Conservation (phyloP, 768 basidiomycete species). For the Trametes sanguinea region DNA sequence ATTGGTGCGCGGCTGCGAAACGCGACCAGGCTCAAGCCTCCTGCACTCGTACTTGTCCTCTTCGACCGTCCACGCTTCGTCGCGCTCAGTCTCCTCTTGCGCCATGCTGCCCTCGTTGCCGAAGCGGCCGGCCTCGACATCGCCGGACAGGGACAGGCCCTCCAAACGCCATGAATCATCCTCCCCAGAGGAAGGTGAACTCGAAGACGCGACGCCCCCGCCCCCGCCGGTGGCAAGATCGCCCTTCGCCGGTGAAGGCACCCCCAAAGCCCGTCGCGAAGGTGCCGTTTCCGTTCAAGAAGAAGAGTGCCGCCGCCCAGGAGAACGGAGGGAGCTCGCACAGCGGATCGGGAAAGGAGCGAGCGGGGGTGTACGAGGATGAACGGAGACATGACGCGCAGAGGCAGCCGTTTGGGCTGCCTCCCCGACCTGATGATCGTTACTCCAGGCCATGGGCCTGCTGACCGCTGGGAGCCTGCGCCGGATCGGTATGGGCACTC, state of each 20-base stretch:
- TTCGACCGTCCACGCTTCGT: not conserved
- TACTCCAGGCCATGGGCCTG: conserved; percentile 13
- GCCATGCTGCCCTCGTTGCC: conserved; percentile 27
- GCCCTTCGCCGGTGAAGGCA: conserved; percentile 31
- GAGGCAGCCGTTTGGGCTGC: conserved; percentile 23
- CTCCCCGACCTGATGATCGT: conserved; percentile 21
- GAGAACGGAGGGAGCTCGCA: conserved; percentile 20
- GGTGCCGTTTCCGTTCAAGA: conserved; percentile 79
- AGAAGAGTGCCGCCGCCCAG: conserved; percentile 30
- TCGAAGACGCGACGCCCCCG: conserved; percentile 56
- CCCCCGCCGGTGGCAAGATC: conserved; percentile 29
- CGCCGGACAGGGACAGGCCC: conserved; percentile 50
- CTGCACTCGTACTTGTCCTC: conserved; percentile 8
- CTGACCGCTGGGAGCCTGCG: conserved; percentile 44
- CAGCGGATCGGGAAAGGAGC: conserved; percentile 7
- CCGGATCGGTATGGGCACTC: conserved; percentile 20
- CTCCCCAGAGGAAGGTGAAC: conserved; percentile 80
- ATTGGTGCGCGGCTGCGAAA: conserved; percentile 27
- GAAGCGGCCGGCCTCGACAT: conserved; percentile 63
- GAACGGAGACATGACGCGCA: conserved; percentile 42
- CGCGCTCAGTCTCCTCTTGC: not conserved
- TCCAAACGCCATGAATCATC: conserved; percentile 58
- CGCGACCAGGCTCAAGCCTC: conserved; percentile 32
- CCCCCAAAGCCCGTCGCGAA: conserved; percentile 43
- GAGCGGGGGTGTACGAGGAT: conserved; percentile 36